Percentiles rank a stretch among this genome's conserved stretches.
Conservation (phyloP, 768 basidiomycete species). For the Hygrophorus pudorinus region DNA sequence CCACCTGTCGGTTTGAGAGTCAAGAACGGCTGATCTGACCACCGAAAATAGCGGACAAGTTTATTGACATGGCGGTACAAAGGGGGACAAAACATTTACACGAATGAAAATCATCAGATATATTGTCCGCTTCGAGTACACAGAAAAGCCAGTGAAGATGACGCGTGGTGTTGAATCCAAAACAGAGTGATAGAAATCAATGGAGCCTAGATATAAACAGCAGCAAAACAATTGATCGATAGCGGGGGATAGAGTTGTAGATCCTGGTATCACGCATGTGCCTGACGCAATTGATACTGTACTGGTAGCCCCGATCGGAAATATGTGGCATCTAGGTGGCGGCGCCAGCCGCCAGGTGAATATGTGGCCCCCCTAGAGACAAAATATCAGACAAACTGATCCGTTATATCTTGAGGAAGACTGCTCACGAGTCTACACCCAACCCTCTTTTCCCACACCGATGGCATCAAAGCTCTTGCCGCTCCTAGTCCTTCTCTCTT, state of each 20-base stretch:
- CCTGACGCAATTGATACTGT: neutral
- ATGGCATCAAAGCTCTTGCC: slow-evolving; percentile 82
- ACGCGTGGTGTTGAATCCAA: neutral
- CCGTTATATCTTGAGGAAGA: slow-evolving; percentile 31
- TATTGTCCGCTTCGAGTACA: too few relatives aligned
- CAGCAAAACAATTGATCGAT: neutral
- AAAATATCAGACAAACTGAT: slow-evolving; percentile 35
- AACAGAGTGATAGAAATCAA: neutral
- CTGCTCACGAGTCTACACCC: slow-evolving; percentile 52
- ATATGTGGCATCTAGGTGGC: neutral
- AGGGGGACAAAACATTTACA: too few relatives aligned
- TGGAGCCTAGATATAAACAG: neutral
- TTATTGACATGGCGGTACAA: too few relatives aligned
- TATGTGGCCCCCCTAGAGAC: slow-evolving; percentile 3
- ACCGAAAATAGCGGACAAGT: too few relatives aligned
- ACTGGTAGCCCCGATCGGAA: neutral
- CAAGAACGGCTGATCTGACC: too few relatives aligned
- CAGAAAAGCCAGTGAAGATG: neutral
- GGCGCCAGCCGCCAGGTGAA: neutral
- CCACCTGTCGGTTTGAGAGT: too few relatives aligned
- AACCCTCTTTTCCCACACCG: slow-evolving; percentile 65
- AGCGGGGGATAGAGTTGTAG: too few relatives aligned
- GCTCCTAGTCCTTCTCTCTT: slow-evolving; percentile 70
- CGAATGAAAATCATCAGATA: too few relatives aligned
- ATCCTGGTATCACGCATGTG: neutral